Conservation (phyloP, 305 asterid species). For the Fraxinus dipetala region DNA sequence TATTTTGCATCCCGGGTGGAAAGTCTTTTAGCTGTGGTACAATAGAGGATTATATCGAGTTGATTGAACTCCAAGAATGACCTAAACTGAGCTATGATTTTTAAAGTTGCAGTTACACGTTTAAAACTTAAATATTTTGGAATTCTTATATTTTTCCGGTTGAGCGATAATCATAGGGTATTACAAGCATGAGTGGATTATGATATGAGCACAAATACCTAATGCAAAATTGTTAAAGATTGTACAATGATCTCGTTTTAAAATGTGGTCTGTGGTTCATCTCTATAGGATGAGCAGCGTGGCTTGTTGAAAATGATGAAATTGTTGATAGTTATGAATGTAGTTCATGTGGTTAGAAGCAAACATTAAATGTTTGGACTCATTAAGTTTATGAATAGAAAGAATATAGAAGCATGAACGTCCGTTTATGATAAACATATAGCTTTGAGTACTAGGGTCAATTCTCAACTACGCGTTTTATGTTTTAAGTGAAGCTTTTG, state of each 20-base stretch:
- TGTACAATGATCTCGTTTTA: neutral
- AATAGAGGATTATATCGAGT: neutral
- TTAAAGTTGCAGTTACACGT: neutral
- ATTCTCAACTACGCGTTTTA: constrained; percentile 16
- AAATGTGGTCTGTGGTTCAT: constrained; percentile 2
- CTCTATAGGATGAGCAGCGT: neutral
- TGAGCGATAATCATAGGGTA: neutral
- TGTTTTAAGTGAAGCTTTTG: constrained; percentile 11
- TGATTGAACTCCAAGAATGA: neutral
- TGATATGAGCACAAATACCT: neutral
- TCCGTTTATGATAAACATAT: constrained; percentile 4
- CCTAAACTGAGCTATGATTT: neutral
- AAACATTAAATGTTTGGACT: constrained; percentile 21
- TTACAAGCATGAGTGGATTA: neutral
- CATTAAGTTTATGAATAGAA: neutral
- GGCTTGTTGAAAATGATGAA: neutral
- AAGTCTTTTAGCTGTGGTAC: neutral
- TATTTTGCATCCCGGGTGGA: neutral
- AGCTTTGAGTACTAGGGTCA: neutral
- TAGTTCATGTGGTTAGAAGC: constrained; percentile 17
- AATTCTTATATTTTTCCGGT: neutral
- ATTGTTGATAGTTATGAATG: constrained; percentile 7
- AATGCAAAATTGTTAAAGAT: constrained; percentile 16
- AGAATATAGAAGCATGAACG: neutral
- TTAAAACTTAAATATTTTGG: neutral